Base-by-base conservation (phyloP, 345 rosid species). In the Nasturtium officinale region DNA sequence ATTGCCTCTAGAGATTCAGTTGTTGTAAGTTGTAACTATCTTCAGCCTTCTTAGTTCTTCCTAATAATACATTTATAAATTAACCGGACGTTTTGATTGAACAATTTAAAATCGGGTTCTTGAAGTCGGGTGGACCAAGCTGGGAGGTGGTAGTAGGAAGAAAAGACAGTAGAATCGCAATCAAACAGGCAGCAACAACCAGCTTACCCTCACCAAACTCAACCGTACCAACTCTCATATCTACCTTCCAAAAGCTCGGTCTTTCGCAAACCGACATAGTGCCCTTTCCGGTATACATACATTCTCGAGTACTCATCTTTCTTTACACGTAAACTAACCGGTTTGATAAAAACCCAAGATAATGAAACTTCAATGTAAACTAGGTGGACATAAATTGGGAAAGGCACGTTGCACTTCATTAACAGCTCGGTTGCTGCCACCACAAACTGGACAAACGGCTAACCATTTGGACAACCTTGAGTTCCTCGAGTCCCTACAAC, bases 91-190 rank as follows among this genome's bases (percentile, higher is more conserved):
- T n/a, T n/a, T n/a, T n/a, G 25, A 56, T 11, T 56, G 12, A 29
- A 64, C 18, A 28, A 3, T 20, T 60, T 8, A n/a, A 29, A 56
- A 47, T 5, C 25, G 43, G 52, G 55, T 11, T 60, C 43, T 12
- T 63, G 71, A 83, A 89, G 96, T 87, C 96, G 3, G 97, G 96
- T 12, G 97, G 96, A 28, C 97, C 97, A 54, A 75, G 81, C n/a
- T 91, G 97, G 97, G 96, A 88, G 57, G 95, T 91, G 28, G 82
- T 75, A 45, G 81, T 87, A 82, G 98, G 97, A 1, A 85, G 97
- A 73, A 85, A 65, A 66, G 95, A 88, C 73, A 72, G 95, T 69
- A 67, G 86, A 23, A 75, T 73, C 10, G 92, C 98, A 0, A 89
- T 88, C 82, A 89, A 85, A 82, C 82, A 70, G 5, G 88, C 85